Conservation (phyloP, 2,329 filamentous ascomycete genomes). For the Claviceps capensis region DNA sequence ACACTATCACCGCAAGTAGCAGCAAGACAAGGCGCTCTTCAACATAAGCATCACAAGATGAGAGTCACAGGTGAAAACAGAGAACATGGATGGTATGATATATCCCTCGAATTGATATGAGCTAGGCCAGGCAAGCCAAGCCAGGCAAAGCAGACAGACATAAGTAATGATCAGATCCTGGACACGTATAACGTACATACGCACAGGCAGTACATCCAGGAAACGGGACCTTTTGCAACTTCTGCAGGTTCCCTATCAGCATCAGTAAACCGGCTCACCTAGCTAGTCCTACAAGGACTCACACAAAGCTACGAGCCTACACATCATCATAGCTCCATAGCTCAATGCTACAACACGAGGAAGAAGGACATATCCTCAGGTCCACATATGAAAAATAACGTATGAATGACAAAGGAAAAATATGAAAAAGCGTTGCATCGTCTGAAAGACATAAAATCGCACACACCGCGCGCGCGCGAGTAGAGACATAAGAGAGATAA, state of each 20-base stretch:
- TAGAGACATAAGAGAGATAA: background rate
- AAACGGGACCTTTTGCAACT: background rate
- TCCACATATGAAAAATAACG: conserved; percentile 9
- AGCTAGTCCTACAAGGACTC: conserved; percentile 10
- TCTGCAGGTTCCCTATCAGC: conserved; percentile 3
- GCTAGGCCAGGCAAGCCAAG: background rate
- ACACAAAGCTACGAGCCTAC: conserved; percentile 5
- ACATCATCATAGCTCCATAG: conserved; percentile 4
- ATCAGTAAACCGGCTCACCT: conserved; percentile 1
- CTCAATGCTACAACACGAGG: conserved; percentile 8
- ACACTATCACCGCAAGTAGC: no score
- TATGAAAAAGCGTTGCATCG: conserved; percentile 9
- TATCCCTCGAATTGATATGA: conserved; percentile 4
- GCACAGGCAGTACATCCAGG: background rate
- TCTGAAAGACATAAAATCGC: conserved; percentile 13
- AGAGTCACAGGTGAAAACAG: no score
- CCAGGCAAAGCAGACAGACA: no score
- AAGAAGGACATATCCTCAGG: conserved; percentile 1
- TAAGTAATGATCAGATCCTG: conserved; percentile 6
- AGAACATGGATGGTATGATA: background rate
- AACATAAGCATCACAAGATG: no score
- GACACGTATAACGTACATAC: conserved; percentile 10
- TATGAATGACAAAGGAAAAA: background rate
- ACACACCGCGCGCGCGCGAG: background rate
- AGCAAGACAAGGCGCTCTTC: no score